Percentiles rank a stretch among this genome's conserved stretches.
These are phyloP conservation scores for Amanita phalloides DNA, from an alignment of 768 basidiomycete species.

Conservation along the genomic window DNA sequence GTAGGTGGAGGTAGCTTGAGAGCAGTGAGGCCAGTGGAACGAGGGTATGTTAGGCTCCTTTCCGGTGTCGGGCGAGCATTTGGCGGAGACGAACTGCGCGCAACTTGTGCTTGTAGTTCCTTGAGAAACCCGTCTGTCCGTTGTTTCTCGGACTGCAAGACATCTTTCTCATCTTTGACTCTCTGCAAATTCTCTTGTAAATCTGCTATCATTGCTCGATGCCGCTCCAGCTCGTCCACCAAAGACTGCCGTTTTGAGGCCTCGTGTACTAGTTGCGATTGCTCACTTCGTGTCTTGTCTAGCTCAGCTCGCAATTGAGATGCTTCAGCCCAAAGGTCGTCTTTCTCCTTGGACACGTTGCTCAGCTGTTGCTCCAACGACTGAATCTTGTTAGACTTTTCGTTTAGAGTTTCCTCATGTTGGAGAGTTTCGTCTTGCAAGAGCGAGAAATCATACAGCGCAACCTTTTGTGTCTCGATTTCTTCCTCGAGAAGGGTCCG, in stretches of 20 bases:
- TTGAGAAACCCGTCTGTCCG: slow-evolving; percentile 60
- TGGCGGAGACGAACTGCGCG: slow-evolving; percentile 49
- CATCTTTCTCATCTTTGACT: slow-evolving; percentile 77
- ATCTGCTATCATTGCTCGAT: slow-evolving; percentile 67
- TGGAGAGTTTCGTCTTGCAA: slow-evolving; percentile 30
- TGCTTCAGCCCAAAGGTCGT: slow-evolving; percentile 33
- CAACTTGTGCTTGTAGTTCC: slow-evolving; percentile 68
- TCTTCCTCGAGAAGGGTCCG: slow-evolving; percentile 43
- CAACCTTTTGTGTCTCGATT: slow-evolving; percentile 47
- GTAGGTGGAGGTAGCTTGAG: slow-evolving; percentile 81
- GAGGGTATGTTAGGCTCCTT: slow-evolving; percentile 42
- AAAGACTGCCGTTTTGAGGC: slow-evolving; percentile 68
- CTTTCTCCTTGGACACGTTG: slow-evolving; percentile 31
- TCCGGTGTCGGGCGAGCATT: slow-evolving; percentile 39
- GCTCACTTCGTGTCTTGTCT: slow-evolving; percentile 43
- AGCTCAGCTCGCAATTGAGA: slow-evolving; percentile 49
- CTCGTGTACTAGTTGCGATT: slow-evolving; percentile 56
- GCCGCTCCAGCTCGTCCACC: slow-evolving; percentile 64
- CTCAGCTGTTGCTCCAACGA: slow-evolving; percentile 41
- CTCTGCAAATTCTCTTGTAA: slow-evolving; percentile 69
- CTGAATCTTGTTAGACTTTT: slow-evolving; percentile 37
- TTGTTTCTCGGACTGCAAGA: slow-evolving; percentile 58
- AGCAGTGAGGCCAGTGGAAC: slow-evolving; percentile 49
- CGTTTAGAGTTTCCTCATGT: slow-evolving; percentile 36
- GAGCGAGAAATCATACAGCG: slow-evolving; percentile 38